Base-by-base conservation (phyloP, 345 rosid species). In the Corchorus capsularis region DNA sequence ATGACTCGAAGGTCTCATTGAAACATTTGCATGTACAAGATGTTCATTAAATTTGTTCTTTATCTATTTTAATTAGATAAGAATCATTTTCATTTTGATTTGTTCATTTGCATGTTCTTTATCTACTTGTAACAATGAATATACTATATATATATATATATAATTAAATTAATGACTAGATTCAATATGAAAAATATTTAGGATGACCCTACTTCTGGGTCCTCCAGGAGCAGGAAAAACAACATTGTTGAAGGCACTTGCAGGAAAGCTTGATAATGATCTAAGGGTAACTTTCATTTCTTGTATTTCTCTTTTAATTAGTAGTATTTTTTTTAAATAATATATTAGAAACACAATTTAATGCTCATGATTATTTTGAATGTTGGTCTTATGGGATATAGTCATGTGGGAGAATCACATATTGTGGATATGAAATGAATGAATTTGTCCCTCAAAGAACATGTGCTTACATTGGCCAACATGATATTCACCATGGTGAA, bases 171-270 rank as follows among this genome's bases (percentile, higher is more conserved):
- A 52, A 63, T 41, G 69, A 49, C 49, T 27, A 27, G 27, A 27
- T 27, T 19, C 22, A n/a, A 49, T 64, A 41, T 46, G 72, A 63
- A 63, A 43, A 59, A 41, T 67, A 27, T 85, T 27, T 84, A 94
- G 98, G 93, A 83, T 94, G 93, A 85, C 96, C 4, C 87, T 93
- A 41, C 81, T 94, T 71, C 90, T 94, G 19, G 98, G 98, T 69
- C 98, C 97, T 39, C 98, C 98, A 3, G 86, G 86, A 0, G 85
- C 98, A 8, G 97, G 98, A 69, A 94, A 94, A 84, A 90, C 98
- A 69, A 93, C 98, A 55, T 67, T 91, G 54, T 65, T 94, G 80
- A 86, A 79, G 50, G 98, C 91, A 67, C 90, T 94, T 66, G 95
- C 92, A 0, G 89, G 93, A 50, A 91, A 89, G 80, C 94, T 90